phyloP scores from a whole-genome alignment of 768 basidiomycete species.

The Lentinula lateritia region DNA sequence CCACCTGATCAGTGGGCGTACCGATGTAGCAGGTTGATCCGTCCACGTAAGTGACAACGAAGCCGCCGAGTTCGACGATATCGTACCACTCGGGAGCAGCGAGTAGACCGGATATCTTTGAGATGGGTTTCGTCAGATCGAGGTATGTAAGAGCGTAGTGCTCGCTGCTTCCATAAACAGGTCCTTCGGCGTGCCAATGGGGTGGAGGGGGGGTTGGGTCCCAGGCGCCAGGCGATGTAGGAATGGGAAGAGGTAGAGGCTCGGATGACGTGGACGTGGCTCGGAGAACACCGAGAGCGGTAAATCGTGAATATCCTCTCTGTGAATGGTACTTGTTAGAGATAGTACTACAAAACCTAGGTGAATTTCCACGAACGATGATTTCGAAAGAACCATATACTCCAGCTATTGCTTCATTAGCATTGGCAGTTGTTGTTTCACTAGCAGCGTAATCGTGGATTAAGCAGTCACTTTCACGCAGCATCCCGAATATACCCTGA shows the following conservation, averaged over 20 bases:
- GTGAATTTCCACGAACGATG: neutral
- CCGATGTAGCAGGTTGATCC: neutral
- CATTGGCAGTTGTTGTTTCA: too few species aligned
- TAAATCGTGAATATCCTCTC: neutral
- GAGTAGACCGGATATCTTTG: neutral
- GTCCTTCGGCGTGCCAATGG: neutral
- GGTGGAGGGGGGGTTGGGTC: neutral
- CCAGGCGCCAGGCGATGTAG: neutral
- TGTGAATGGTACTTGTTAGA: neutral
- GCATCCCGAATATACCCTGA: neutral
- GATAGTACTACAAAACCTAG: too few species aligned
- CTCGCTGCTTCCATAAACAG: neutral
- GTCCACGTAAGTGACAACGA: neutral
- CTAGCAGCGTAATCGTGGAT: neutral
- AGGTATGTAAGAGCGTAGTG: neutral
- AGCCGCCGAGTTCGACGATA: neutral
- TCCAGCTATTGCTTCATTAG: neutral
- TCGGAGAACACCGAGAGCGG: neutral
- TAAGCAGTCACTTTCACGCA: neutral
- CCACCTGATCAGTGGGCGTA: neutral
- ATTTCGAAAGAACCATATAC: neutral
- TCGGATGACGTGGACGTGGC: neutral
- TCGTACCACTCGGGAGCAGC: neutral
- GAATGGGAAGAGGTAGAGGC: neutral
- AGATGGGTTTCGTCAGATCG: neutral